Conservation (phyloP, 805 yeast species). For the Saccharomycopsis schoenii region DNA sequence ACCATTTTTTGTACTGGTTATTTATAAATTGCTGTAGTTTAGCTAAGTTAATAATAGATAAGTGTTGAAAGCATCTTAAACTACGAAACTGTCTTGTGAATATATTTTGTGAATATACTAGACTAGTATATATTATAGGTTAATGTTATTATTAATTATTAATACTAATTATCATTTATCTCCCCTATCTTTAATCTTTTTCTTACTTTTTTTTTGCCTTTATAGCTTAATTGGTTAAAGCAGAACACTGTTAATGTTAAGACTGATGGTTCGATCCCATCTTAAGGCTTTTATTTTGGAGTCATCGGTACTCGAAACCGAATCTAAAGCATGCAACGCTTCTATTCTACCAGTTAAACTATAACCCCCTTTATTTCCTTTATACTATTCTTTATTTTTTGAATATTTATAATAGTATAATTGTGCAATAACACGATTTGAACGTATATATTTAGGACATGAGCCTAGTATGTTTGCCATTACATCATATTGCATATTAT, state of each 20-base stretch:
- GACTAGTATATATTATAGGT: slow-evolving; percentile 10
- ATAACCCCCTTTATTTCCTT: background rate
- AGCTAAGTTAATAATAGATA: slow-evolving; percentile 19
- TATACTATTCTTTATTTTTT: too few relatives aligned
- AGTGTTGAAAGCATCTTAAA: slow-evolving; percentile 21
- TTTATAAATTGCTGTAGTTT: slow-evolving; percentile 15
- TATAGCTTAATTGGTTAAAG: slow-evolving; percentile 12
- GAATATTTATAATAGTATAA: too few relatives aligned
- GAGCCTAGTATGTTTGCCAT: slow-evolving; percentile 5
- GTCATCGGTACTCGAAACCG: slow-evolving; percentile 7
- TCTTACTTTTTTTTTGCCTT: background rate
- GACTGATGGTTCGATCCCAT: slow-evolving; percentile 10
- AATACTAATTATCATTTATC: background rate
- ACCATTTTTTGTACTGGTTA: slow-evolving; percentile 6
- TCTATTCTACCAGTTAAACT: slow-evolving; percentile 5
- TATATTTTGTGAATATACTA: slow-evolving; percentile 16
- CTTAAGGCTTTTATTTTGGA: slow-evolving; percentile 4
- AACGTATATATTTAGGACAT: slow-evolving; percentile 3
- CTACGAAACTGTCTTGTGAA: slow-evolving; percentile 17
- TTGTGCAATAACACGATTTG: slow-evolving; percentile 5
- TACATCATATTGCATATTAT: slow-evolving; percentile 4
- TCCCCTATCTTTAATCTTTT: background rate
- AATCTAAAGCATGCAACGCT: slow-evolving; percentile 7
- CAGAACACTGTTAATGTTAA: slow-evolving; percentile 14
- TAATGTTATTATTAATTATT: background rate